Conservation (phyloP, 2,329 filamentous ascomycete species). For the Colletotrichum lini region DNA sequence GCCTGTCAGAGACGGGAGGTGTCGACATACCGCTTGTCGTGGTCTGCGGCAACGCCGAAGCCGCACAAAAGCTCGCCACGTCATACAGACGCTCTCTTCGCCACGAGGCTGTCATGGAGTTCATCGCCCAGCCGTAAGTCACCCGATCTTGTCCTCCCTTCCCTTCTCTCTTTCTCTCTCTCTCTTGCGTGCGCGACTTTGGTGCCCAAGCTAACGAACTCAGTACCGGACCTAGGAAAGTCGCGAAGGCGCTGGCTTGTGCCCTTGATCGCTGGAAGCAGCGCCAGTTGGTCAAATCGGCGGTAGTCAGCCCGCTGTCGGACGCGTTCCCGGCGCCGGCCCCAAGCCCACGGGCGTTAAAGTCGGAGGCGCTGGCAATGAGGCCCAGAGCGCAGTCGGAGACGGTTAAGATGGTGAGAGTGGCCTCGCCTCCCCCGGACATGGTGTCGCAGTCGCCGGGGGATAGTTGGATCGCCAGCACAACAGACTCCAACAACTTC, state of each 20-base stretch:
- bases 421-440: slow-evolving; percentile 12
- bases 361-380: slow-evolving; percentile 1
- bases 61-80: slow-evolving; percentile 40
- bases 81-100: slow-evolving; percentile 30
- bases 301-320: slow-evolving; percentile 14
- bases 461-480: slow-evolving; percentile 15
- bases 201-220: neutral
- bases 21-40: slow-evolving; percentile 41
- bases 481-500: slow-evolving; percentile 20
- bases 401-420: slow-evolving; percentile 22
- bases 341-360: neutral
- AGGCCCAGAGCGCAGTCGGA: slow-evolving; percentile 34
- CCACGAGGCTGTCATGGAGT: slow-evolving; percentile 41
- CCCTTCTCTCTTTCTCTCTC: neutral
- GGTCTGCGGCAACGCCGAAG: slow-evolving; percentile 43
- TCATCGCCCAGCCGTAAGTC: slow-evolving; percentile 45
- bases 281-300: slow-evolving; percentile 15
- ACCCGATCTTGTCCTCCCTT: neutral
- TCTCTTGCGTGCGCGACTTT: neutral
- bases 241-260: slow-evolving; percentile 42
- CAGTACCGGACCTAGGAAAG: slow-evolving; percentile 43
- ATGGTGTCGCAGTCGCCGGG: slow-evolving; percentile 7
- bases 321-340: slow-evolving; percentile 10
- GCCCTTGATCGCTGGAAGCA: slow-evolving; percentile 42
- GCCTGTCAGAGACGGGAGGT: slow-evolving; percentile 41